A percentile compares a stretch with the other conserved stretches of the same genome.
Conservation (phyloP, 305 asterid species). For the Fraxinus nigra region DNA sequence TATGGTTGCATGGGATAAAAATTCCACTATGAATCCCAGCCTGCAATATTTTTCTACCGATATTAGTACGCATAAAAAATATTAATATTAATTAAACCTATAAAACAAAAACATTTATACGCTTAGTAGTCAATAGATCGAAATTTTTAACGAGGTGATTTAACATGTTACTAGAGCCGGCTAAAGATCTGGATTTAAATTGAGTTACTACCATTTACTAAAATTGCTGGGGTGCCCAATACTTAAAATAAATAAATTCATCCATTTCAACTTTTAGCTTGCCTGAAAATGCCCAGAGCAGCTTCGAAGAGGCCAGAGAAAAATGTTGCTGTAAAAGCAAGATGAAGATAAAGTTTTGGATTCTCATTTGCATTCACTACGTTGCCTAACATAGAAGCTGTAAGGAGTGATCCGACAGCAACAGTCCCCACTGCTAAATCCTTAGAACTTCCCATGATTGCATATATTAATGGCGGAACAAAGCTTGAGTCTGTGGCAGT, state of each 20-base stretch:
- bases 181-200: background rate
- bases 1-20: constrained; percentile 30
- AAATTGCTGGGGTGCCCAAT: background rate
- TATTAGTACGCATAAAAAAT: background rate
- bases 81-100: background rate
- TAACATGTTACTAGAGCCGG: too few species aligned
- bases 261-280: background rate
- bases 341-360: constrained; percentile 28
- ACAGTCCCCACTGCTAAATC: constrained; percentile 51
- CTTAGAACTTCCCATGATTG: constrained; percentile 44
- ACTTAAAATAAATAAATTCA: too few species aligned
- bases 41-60: constrained; percentile 2
- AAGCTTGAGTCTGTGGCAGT: constrained; percentile 38
- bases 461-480: constrained; percentile 44
- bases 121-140: too few species aligned
- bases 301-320: constrained; percentile 41
- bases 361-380: constrained; percentile 31
- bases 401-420: constrained; percentile 44
- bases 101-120: too few species aligned
- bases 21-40: constrained; percentile 29
- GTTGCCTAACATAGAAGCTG: constrained; percentile 34
- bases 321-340: constrained; percentile 41
- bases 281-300: constrained; percentile 41
- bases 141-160: background rate
- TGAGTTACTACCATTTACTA: background rate